A percentile compares a stretch with the other conserved stretches of the same genome.
phyloP scores from a whole-genome alignment of 306 rosid species.

The Alnus rubra region DNA sequence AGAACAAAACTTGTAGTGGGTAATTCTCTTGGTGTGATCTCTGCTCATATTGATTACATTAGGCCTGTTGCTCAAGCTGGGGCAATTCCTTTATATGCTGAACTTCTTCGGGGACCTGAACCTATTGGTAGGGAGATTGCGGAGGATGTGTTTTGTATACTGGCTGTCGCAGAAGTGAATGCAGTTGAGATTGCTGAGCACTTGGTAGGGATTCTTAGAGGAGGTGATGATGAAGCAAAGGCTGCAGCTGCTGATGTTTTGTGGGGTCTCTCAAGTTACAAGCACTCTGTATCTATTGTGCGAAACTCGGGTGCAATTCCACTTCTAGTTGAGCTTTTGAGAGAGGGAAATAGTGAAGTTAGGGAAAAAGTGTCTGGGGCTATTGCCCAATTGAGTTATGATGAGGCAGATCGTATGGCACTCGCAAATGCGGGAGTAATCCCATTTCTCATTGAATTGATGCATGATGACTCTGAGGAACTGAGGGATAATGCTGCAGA shows the following conservation, averaged over 20 bases:
- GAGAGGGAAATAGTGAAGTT: constrained; percentile 24
- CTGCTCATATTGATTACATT: constrained; percentile 40
- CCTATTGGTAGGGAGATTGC: constrained; percentile 50
- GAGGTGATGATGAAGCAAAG: constrained; percentile 47
- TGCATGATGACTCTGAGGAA: constrained; percentile 39
- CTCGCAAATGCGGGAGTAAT: constrained; percentile 50
- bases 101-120: constrained; percentile 52
- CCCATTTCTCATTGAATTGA: constrained; percentile 39
- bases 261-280: constrained; percentile 45
- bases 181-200: constrained; percentile 40
- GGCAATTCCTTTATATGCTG: constrained; percentile 49
- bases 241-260: constrained; percentile 48
- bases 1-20: constrained; percentile 32
- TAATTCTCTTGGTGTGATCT: constrained; percentile 47
- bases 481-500: neutral
- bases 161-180: constrained; percentile 43
- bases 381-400: constrained; percentile 43
- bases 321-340: constrained; percentile 48
- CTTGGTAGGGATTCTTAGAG: constrained; percentile 42
- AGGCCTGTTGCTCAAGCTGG: constrained; percentile 46
- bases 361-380: constrained; percentile 44
- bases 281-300: constrained; percentile 25
- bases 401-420: constrained; percentile 36
- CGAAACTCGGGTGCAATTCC: constrained; percentile 42
- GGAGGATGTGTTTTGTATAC: constrained; percentile 43